Percentiles rank a stretch among this genome's conserved stretches.
Evolutionary conservation across 2,329 filamentous ascomycete species (phyloP).

Genomic region (Trichoderma koningii): DNA sequence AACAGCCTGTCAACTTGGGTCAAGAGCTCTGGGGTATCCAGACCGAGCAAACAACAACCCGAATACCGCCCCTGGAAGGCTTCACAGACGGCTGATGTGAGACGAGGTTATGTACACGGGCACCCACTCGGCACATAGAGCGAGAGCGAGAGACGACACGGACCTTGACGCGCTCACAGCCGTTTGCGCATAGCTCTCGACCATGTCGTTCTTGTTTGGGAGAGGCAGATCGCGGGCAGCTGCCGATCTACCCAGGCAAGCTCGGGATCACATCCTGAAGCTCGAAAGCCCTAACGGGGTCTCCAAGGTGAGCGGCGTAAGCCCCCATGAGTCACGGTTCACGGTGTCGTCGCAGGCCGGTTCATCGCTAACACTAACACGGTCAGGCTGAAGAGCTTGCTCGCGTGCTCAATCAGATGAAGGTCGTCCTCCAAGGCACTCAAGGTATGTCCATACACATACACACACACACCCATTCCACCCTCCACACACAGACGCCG

Average conservation of each 20-base stretch:
- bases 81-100: slow-evolving; percentile 10
- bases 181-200: not conserved
- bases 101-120: slow-evolving; percentile 17
- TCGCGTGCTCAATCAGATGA: slow-evolving; percentile 86
- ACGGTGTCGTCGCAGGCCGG: not conserved
- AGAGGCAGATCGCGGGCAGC: slow-evolving; percentile 54
- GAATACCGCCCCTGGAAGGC: slow-evolving; percentile 1
- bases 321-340: not conserved
- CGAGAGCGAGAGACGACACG: slow-evolving; percentile 10
- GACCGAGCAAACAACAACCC: not conserved
- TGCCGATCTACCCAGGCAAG: slow-evolving; percentile 58
- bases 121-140: slow-evolving; percentile 6
- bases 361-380: slow-evolving; percentile 20
- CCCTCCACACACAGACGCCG: not conserved
- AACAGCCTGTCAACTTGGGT: slow-evolving; percentile 20
- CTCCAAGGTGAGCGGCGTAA: slow-evolving; percentile 47
- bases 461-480: too few relatives aligned
- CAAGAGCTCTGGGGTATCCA: slow-evolving; percentile 6
- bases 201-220: slow-evolving; percentile 60
- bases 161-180: not conserved
- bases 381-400: slow-evolving; percentile 80
- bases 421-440: slow-evolving; percentile 88
- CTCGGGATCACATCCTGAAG: slow-evolving; percentile 55
- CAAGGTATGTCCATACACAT: slow-evolving; percentile 60
- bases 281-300: slow-evolving; percentile 52